phyloP scores from a whole-genome alignment of 139 green algal species.

The Auxenochlorella protothecoides region DNA sequence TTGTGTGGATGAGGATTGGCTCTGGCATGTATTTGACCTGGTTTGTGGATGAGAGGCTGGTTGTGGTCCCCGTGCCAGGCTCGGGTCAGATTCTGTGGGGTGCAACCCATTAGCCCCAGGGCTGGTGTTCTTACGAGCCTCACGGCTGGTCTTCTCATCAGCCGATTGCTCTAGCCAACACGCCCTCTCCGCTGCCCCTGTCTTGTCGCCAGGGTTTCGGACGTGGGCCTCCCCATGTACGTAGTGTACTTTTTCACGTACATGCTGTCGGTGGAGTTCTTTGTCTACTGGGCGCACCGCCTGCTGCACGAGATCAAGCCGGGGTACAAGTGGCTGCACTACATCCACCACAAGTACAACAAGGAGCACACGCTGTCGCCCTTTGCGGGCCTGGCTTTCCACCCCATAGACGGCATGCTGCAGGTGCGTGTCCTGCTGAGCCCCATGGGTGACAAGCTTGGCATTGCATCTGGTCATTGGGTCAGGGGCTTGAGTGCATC shows the following conservation, averaged over 20 bases:
- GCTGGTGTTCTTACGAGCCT: neutral
- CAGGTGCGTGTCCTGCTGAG: conserved; percentile 16
- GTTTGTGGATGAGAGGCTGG: no score
- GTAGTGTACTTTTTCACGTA: conserved; percentile 68
- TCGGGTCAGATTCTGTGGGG: neutral
- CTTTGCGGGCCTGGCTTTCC: conserved; percentile 92
- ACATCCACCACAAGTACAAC: conserved; percentile 96
- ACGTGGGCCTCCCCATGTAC: conserved; percentile 63
- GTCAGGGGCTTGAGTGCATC: no score
- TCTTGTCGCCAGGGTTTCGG: conserved; percentile 10
- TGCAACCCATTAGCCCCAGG: neutral
- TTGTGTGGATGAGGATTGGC: conserved; percentile 12
- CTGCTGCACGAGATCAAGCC: conserved; percentile 68
- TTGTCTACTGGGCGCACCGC: conserved; percentile 93
- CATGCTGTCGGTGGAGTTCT: conserved; percentile 84
- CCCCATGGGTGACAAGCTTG: neutral
- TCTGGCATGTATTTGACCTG: no score
- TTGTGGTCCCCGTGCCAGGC: neutral
- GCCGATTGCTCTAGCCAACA: neutral
- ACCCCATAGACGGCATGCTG: conserved; percentile 76
- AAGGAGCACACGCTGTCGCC: conserved; percentile 93
- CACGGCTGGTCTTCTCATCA: neutral
- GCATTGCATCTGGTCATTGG: no score
- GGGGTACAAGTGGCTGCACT: conserved; percentile 54
- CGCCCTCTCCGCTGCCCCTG: no score